A percentile compares a stretch with the other conserved stretches of the same genome.
These are phyloP conservation scores for Acer campestre DNA, from an alignment of 345 rosid species.

Conservation along the genomic window DNA sequence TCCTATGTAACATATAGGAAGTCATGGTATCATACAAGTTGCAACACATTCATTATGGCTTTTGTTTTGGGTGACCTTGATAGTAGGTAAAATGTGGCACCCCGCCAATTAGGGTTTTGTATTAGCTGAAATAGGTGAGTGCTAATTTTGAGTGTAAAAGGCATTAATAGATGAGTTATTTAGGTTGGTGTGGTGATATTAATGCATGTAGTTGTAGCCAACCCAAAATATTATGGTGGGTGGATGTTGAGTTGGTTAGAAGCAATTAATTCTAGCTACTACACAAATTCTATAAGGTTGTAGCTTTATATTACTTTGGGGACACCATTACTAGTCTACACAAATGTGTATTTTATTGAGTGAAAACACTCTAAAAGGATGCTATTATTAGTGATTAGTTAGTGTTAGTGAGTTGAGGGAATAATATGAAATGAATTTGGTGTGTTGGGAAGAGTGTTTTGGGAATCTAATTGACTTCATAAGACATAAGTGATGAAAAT, in stretches of 20 bases:
- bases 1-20: not conserved
- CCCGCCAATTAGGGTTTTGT: not conserved
- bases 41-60: constrained; percentile 3
- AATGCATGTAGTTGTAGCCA: constrained; percentile 51
- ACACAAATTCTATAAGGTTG: constrained; percentile 9
- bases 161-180: constrained; percentile 22
- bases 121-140: constrained; percentile 7
- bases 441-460: constrained; percentile 34
- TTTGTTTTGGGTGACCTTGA: constrained; percentile 14
- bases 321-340: not conserved
- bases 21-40: constrained; percentile 7
- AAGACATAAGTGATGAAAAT: constrained; percentile 1
- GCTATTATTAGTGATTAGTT: too few species aligned
- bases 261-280: constrained; percentile 44
- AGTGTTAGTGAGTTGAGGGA: too few species aligned
- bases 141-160: constrained; percentile 21
- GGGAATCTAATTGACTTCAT: constrained; percentile 30
- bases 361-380: too few species aligned
- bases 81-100: constrained; percentile 13
- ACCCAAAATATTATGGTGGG: constrained; percentile 36
- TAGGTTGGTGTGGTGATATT: constrained; percentile 31
- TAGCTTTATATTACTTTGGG: constrained; percentile 13
- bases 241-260: constrained; percentile 38
- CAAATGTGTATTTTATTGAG: too few species aligned
- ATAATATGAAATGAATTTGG: constrained; percentile 3